These are phyloP conservation scores for Hexamita inflata DNA, from an alignment of 208 protist genomes.

Conservation along the genomic window DNA sequence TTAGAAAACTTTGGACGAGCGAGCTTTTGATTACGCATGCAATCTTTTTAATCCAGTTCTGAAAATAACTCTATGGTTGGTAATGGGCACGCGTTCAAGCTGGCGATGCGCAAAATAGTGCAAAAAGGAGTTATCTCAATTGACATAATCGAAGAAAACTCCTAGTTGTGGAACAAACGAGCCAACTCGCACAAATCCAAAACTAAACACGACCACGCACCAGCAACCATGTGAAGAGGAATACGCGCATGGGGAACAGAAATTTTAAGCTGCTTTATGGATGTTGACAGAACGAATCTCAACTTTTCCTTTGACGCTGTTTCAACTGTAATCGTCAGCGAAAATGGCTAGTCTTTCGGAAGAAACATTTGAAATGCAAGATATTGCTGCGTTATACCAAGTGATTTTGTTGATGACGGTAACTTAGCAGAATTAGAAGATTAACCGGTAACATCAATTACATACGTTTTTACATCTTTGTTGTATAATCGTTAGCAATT, in stretches of 20 bases:
- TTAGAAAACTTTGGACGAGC: neutral
- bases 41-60: neutral
- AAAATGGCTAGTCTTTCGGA: constrained; percentile 18
- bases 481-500: neutral
- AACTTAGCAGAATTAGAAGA: neutral
- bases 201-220: neutral
- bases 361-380: neutral
- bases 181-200: constrained; percentile 8
- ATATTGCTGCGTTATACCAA: constrained; percentile 8
- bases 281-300: neutral
- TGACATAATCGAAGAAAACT: neutral
- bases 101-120: constrained; percentile 10
- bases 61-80: constrained; percentile 13
- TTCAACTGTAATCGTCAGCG: neutral
- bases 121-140: constrained; percentile 10
- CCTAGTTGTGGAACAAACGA: neutral
- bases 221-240: constrained; percentile 9
- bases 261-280: constrained; percentile 1
- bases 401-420: neutral
- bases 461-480: constrained; percentile 26
- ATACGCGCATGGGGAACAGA: neutral
- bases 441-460: constrained; percentile 5
- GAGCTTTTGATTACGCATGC: neutral
- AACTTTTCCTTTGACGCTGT: neutral
- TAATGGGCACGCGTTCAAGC: neutral